phyloP scores from a whole-genome alignment of 2,329 filamentous ascomycete species.

The Stagonosporopsis rhizophila region DNA sequence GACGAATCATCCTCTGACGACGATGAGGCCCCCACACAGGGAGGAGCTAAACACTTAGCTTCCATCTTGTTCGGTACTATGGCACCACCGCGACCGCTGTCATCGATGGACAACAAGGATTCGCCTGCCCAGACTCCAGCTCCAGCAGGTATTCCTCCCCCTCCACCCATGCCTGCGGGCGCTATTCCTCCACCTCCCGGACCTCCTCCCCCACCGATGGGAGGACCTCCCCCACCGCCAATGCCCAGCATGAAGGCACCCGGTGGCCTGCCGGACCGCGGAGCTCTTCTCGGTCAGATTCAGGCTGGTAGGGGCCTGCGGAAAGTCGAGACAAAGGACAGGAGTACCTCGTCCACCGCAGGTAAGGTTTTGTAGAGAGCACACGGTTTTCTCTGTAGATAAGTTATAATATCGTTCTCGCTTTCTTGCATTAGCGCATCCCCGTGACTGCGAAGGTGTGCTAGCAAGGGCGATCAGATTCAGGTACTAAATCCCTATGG shows the following conservation, averaged over 20 bases:
- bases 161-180: conserved; percentile 57
- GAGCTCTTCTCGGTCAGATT: conserved; percentile 81
- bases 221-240: conserved; percentile 44
- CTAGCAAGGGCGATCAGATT: neutral
- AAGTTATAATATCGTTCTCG: conserved; percentile 19
- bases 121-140: conserved; percentile 53
- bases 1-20: conserved; percentile 73
- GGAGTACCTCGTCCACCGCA: conserved; percentile 73
- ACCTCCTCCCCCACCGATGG: conserved; percentile 55
- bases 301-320: conserved; percentile 78
- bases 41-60: conserved; percentile 88
- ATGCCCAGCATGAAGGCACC: conserved; percentile 53
- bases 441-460: neutral
- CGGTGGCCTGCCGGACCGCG: conserved; percentile 49
- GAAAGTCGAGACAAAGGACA: conserved; percentile 91
- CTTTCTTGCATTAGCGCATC: neutral
- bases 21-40: conserved; percentile 79
- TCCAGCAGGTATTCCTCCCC: conserved; percentile 56
- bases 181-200: conserved; percentile 57
- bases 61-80: conserved; percentile 97
- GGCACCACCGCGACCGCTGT: conserved; percentile 88
- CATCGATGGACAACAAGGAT: conserved; percentile 76
- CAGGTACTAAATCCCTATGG: neutral
- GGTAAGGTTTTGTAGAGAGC: conserved; percentile 69
- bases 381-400: conserved; percentile 24